Base-by-base conservation (phyloP, 140 eudicot genomes). In the Stevia rebaudiana region DNA sequence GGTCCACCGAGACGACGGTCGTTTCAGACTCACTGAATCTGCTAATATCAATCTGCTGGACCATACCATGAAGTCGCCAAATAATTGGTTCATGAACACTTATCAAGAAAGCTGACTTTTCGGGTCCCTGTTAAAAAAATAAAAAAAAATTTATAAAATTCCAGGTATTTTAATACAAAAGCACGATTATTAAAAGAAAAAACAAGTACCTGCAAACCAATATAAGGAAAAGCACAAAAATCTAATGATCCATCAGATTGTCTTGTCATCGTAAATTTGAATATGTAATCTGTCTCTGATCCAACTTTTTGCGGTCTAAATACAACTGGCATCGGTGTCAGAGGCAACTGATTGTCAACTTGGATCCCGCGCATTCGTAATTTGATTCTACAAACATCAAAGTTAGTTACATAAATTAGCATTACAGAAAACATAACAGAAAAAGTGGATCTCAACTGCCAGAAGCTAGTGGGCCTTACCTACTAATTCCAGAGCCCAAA, bases 61-160 rank as follows among this genome's bases (percentile, higher is more conserved):
- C 46, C 95, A 94, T 85, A 70, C 89, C 97, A 71, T 94, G 95
- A 72, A 94, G 83, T 50, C 99, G 95, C 99, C 99, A 94, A 49
- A 94, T 94, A 31, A 94, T 88, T 47, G 99, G 99, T 60, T 94
- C 99, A 54, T 88, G 99, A 61, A 94, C 67, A 74, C 89, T 88
- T 53, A 94, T 86, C 78, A 88, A 56, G 70, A 94, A 94, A 28
- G 99, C 88, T 11, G 97, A 83, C 70, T 86, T 85, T 76, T 88
- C 99, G 66, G 99, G 99, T 49, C 94, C 99, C 99, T 94, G 76
- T 41, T 16, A 43, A 65, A 51, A 51, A 60, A 49, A 73, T 28
- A 12, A 44, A 65, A 41, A 5, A 50, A 21, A 1, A 50, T n/a
- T n/a, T n/a, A 12, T 15, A 53, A 50, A 44, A 7, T 15, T 9